A percentile compares a stretch with the other conserved stretches of the same genome.
These are phyloP conservation scores for Brettanomyces anomalus DNA, from an alignment of 805 yeast species.

Conservation along the genomic window DNA sequence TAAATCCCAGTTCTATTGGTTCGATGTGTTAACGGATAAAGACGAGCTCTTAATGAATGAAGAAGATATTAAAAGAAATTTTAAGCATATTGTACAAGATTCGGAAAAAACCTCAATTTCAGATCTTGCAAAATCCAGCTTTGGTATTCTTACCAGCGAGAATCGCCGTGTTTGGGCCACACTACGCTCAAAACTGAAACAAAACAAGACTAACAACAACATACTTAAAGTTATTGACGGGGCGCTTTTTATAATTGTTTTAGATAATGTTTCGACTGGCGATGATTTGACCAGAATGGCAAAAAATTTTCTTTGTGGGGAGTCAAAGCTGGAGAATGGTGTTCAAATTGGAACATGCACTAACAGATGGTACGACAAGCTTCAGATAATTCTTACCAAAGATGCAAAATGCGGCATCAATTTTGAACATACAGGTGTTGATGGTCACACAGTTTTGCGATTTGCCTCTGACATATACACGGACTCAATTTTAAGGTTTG, in stretches of 20 bases:
- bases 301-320: conserved; percentile 83
- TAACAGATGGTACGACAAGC: conserved; percentile 85
- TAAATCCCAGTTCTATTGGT: conserved; percentile 90
- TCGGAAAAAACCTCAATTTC: conserved; percentile 43
- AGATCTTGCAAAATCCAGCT: conserved; percentile 67
- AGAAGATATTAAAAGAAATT: conserved; percentile 65
- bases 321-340: conserved; percentile 69
- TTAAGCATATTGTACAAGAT: conserved; percentile 68
- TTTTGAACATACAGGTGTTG: conserved; percentile 92
- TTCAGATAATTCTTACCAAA: conserved; percentile 78
- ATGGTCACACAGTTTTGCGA: conserved; percentile 87
- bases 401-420: conserved; percentile 91
- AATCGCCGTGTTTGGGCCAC: conserved; percentile 83
- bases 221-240: conserved; percentile 69
- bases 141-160: conserved; percentile 87
- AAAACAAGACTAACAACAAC: conserved; percentile 48
- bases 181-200: conserved; percentile 44
- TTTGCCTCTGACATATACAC: conserved; percentile 88
- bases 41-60: conserved; percentile 68
- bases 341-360: conserved; percentile 92
- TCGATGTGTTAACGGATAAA: conserved; percentile 73
- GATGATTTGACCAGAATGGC: conserved; percentile 57
- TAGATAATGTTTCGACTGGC: conserved; percentile 66
- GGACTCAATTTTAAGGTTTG: conserved; percentile 81
- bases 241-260: conserved; percentile 73